Conservation (phyloP, 2,329 filamentous ascomycete genomes). For the Parastagonospora avenae region DNA sequence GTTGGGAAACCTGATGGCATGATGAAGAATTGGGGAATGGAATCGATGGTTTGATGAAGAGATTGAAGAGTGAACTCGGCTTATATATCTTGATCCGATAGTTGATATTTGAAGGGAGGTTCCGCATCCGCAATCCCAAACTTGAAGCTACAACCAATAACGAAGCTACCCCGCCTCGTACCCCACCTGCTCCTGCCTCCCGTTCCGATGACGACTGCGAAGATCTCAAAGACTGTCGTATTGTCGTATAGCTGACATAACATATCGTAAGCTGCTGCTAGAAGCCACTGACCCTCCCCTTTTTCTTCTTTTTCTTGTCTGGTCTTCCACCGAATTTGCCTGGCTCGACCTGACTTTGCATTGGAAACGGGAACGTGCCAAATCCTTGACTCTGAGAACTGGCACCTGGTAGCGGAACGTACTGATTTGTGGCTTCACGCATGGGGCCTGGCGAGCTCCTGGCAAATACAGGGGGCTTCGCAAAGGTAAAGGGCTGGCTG, state of each 20-base stretch:
- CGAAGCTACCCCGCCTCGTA: constrained; percentile 22
- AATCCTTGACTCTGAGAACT: constrained; percentile 9
- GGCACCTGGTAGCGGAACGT: constrained; percentile 3
- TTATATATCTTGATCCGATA: background rate
- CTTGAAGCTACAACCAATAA: background rate
- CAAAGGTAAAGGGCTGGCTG: constrained; percentile 22
- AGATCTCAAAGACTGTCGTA: background rate
- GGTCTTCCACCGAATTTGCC: constrained; percentile 42
- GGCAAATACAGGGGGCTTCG: constrained; percentile 6
- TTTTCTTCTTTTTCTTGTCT: constrained; percentile 43
- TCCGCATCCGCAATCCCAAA: background rate
- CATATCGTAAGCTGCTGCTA: constrained; percentile 2
- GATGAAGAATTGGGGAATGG: background rate
- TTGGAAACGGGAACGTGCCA: constrained; percentile 7
- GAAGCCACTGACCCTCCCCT: constrained; percentile 39
- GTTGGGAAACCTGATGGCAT: constrained; percentile 33
- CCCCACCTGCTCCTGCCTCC: constrained; percentile 18
- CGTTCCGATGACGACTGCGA: constrained; percentile 7
- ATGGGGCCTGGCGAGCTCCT: constrained; percentile 37
- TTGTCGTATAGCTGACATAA: background rate
- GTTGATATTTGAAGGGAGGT: background rate
- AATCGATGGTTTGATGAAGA: background rate
- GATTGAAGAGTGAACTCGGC: background rate
- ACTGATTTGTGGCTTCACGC: constrained; percentile 15
- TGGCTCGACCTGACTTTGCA: constrained; percentile 41